Conservation (phyloP, 805 yeast genomes). For the Candida tammaniensis region DNA sequence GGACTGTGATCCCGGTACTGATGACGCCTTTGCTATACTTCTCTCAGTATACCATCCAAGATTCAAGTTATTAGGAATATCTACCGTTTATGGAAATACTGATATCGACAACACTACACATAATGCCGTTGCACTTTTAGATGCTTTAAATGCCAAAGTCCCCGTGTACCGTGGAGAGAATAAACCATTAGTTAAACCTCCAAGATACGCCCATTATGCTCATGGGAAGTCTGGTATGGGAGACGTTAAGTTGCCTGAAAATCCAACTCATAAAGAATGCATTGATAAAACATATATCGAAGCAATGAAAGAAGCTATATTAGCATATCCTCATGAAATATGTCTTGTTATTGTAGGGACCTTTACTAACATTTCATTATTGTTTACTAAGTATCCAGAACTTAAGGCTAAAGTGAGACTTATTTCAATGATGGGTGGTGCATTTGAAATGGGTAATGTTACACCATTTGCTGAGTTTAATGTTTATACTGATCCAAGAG, state of each 20-base stretch:
- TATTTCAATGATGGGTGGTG: constrained; percentile 79
- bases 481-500: constrained; percentile 70
- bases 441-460: constrained; percentile 48
- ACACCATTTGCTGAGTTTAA: constrained; percentile 70
- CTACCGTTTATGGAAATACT: constrained; percentile 75
- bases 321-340: constrained; percentile 44
- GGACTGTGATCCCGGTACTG: constrained; percentile 93
- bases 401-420: constrained; percentile 45
- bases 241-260: constrained; percentile 63
- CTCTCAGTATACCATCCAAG: constrained; percentile 59
- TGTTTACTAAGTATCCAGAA: constrained; percentile 56
- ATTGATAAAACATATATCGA: constrained; percentile 28
- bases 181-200: constrained; percentile 51
- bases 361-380: constrained; percentile 63
- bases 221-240: constrained; percentile 79
- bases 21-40: constrained; percentile 75
- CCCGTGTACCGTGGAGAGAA: constrained; percentile 68
- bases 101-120: constrained; percentile 61
- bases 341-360: constrained; percentile 76
- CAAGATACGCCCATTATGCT: constrained; percentile 55
- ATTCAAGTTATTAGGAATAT: constrained; percentile 61
- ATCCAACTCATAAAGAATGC: constrained; percentile 28
- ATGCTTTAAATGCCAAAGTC: constrained; percentile 51
- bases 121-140: constrained; percentile 65
- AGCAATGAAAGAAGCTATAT: constrained; percentile 43